Evolutionary conservation across 306 rosid genomes (phyloP).

Genomic region (Medicago ruthenica): DNA sequence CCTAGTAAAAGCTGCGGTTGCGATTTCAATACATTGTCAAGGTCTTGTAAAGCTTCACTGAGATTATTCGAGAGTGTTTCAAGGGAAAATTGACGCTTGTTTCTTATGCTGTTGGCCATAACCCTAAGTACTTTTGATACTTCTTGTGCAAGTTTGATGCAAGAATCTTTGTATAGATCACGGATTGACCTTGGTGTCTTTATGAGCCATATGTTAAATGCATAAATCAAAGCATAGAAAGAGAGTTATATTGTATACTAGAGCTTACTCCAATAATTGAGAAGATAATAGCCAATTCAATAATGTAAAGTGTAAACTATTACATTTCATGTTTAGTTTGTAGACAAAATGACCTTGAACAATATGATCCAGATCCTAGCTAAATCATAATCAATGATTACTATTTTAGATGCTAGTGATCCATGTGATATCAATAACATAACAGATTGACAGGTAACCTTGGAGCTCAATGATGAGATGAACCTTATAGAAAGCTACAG

Average conservation of each 20-base stretch:
- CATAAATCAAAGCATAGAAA: conserved; percentile 34
- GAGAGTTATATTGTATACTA: conserved; percentile 29
- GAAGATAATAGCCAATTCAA: conserved; percentile 12
- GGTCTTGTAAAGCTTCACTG: conserved; percentile 71
- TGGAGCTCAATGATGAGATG: conserved; percentile 13
- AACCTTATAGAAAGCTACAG: neutral
- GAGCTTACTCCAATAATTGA: conserved; percentile 45
- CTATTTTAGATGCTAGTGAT: neutral
- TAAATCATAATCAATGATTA: conserved; percentile 57
- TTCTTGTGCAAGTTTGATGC: conserved; percentile 68
- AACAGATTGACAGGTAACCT: conserved; percentile 8
- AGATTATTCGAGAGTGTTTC: conserved; percentile 66
- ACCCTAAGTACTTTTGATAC: conserved; percentile 68
- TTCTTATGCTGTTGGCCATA: conserved; percentile 67
- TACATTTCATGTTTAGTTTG: neutral
- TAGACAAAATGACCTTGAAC: conserved; percentile 39
- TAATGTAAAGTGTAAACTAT: neutral
- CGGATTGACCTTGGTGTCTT: conserved; percentile 76
- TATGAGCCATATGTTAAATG: conserved; percentile 5
- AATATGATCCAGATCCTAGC: conserved; percentile 28
- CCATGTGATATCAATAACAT: conserved; percentile 40
- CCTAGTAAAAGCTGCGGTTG: conserved; percentile 82
- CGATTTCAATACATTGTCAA: conserved; percentile 73
- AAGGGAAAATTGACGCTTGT: conserved; percentile 64
- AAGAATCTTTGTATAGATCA: conserved; percentile 71